Base-by-base conservation (phyloP, 2,329 filamentous ascomycete species). In the Ceratocystiopsis minuta region DNA sequence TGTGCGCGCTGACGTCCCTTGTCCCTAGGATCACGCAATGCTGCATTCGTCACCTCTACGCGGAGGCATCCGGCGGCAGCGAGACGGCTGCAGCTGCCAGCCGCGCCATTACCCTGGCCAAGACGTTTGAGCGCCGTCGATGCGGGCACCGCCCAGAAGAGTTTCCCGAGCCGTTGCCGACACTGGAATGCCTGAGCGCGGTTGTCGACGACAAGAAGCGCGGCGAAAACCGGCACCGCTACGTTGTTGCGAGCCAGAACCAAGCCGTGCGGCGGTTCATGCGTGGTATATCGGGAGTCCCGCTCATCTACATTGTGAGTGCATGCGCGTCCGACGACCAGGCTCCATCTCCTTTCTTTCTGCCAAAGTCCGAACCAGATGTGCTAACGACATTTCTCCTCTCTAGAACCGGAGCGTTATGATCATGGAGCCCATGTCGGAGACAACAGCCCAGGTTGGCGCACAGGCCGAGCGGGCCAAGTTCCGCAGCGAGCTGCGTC, bases 141-240 rank as follows among this genome's bases (percentile, higher is more conserved):
- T 92, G 84, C 56, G 80, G 80, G 36, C 84, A 92, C 56, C 78
- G 83, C 48, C 75, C 75, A 16, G 69, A 76, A 50, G 69, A 82
- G 45, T 75, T 81, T 50, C 75, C 80, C 3, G 67, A 82, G 47
- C 81, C 83, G 4, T 66, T 87, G 43, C 69, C 68, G 42, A 71
- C 78, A 33, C 55, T 72, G 43, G 80, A 84, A 48, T 92, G 85
- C 55, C 59, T 92, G 37, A 62, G 63, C 45, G 73, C 70, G 16
- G 53, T 57, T 40, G 81, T 94, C 9, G 75, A 96, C 42, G 87
- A 87, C 53, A 90, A 90, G 56, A 65, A 62, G 40, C 74, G 65
- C 46, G 69, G 72, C 34, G 70, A 70, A 44, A 90, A 90, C 57
- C 85, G 84, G 61, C 75, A 86, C 54, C 70, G 79, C 45, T 88